Evolutionary conservation across 163 green algal genomes (phyloP), one percentile per base, ranked within the genome.

Genomic region (Trebouxia gelatinosa): DNA sequence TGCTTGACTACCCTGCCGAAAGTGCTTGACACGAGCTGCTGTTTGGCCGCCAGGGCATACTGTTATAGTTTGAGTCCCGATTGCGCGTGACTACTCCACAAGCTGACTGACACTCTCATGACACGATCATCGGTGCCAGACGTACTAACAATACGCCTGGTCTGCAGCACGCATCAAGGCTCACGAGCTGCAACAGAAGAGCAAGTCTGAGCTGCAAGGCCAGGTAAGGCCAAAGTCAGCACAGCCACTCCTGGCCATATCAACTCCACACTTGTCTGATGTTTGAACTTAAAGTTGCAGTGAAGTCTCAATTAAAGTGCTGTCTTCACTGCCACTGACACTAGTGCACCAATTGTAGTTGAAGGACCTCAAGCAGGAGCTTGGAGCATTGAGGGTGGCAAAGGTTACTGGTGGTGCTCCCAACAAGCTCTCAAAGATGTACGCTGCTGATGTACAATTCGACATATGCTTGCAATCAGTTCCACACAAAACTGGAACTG

Each of bases 401-500:
- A 99, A 99, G 94, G 96, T 99, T 79, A 99, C 96, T 72, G 95
- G 95, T 77, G 96, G 96, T 58, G 96, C 96, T 29, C 93, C 96
- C 64, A 98, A 98, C 94, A 99, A 99, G 93, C 95, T 99, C 1
- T 96, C 92, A 61, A 99, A 99, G 89, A 99, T 98, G 89, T 94
- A 70, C 11, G 17, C 34, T 29, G 17, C 19, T 34, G 1, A 29
- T 48, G 1, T 66, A 28, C 28, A 65, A 71, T 72, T 40, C 35
- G 71, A 58, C 16, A 38, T 50, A n/a, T 70, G 31, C 16, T 35
- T 59, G n/a, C n/a, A n/a, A n/a, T n/a, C n/a, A n/a, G n/a, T n/a
- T n/a, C n/a, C n/a, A n/a, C n/a, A n/a, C n/a, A n/a, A n/a, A n/a
- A n/a, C n/a, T n/a, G n/a, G n/a, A n/a, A n/a, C n/a, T n/a, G n/a